phyloP scores from a whole-genome alignment of 2,329 filamentous ascomycete species.

The Neopestalotiopsis sp. region DNA sequence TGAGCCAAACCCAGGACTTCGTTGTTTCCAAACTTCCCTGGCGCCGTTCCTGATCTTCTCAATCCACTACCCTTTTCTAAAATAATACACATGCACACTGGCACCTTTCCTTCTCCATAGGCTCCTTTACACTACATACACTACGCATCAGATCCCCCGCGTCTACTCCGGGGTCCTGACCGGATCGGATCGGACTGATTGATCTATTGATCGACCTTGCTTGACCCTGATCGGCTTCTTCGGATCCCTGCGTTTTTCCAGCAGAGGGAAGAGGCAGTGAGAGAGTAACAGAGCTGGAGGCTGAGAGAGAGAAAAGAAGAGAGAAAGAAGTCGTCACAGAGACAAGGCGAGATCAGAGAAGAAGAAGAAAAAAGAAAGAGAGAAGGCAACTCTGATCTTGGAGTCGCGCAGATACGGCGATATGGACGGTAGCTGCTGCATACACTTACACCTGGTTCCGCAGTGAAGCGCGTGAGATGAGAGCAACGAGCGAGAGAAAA shows the following conservation, averaged over 20 bases:
- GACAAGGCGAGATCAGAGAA: background rate
- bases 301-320: background rate
- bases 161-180: too few relatives aligned
- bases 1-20: background rate
- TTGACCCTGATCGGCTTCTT: background rate
- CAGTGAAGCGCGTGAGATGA: conserved; percentile 12
- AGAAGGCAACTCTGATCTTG: background rate
- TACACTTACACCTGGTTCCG: background rate
- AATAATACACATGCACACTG: background rate
- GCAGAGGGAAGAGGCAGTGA: background rate
- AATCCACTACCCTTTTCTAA: conserved; percentile 2
- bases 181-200: background rate
- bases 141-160: background rate
- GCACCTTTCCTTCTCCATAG: background rate
- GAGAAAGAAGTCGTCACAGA: background rate
- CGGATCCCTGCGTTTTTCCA: background rate
- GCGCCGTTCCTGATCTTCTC: conserved; percentile 1
- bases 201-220: background rate
- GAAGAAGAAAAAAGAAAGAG: background rate
- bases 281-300: background rate
- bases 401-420: background rate
- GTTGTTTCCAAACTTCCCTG: background rate
- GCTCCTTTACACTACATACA: background rate
- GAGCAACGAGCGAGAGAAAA: background rate
- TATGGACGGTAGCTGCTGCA: conserved; percentile 15